These are phyloP conservation scores for Onygena corvina DNA, from an alignment of 2,329 filamentous ascomycete species.

Conservation along the genomic window DNA sequence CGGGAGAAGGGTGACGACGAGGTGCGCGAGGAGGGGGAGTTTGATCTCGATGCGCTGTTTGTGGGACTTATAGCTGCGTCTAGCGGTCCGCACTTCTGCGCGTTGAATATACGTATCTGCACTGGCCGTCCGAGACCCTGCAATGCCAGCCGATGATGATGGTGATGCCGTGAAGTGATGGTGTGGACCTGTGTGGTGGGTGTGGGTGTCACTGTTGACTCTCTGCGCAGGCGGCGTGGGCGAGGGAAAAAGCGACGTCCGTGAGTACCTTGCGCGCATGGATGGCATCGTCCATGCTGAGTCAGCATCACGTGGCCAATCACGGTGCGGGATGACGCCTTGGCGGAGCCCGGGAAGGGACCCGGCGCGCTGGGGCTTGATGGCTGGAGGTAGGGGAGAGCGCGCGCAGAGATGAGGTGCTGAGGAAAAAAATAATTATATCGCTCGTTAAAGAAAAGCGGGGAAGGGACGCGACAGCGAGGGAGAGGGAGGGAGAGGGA, in stretches of 20 bases:
- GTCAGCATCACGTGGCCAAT: neutral
- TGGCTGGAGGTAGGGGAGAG: neutral
- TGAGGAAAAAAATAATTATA: neutral
- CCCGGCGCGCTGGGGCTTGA: too few relatives aligned
- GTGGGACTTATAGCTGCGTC: too few relatives aligned
- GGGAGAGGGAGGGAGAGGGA: neutral
- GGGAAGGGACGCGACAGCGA: neutral
- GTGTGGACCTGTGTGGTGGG: too few relatives aligned
- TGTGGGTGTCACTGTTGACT: too few relatives aligned
- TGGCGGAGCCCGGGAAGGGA: neutral
- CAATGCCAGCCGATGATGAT: too few relatives aligned
- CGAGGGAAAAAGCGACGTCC: neutral
- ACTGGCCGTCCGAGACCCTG: too few relatives aligned
- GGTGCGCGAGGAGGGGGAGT: neutral
- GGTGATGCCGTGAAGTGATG: too few relatives aligned
- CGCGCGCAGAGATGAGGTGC: neutral
- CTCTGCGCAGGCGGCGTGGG: slow-evolving; percentile 15
- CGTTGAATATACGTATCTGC: too few relatives aligned
- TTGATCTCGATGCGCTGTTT: too few relatives aligned
- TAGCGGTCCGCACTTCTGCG: too few relatives aligned
- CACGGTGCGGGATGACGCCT: neutral
- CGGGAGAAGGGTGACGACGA: too few relatives aligned
- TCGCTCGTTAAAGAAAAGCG: neutral
- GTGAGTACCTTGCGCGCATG: slow-evolving; percentile 5
- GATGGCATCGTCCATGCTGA: neutral